Conservation (phyloP, 2,329 filamentous ascomycete species). For the Pyricularia pennisetigena region DNA sequence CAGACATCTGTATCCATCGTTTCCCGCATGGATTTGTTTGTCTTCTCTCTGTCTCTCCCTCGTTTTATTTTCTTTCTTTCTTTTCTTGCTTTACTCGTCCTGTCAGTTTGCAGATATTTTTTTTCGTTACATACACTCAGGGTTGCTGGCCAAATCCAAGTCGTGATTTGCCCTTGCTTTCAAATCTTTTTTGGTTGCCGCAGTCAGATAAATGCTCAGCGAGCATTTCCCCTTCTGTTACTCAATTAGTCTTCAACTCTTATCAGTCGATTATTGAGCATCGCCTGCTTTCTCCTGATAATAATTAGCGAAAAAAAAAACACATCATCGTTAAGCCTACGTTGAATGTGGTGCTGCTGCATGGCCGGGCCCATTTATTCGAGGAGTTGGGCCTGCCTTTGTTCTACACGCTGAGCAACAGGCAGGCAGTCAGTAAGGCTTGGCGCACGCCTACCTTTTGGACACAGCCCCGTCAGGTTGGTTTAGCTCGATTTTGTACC, state of each 20-base stretch:
- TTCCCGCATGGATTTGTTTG: neutral
- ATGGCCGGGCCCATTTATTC: neutral
- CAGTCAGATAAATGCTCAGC: neutral
- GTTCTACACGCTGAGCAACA: neutral
- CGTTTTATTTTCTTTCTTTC: neutral
- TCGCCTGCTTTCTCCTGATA: neutral
- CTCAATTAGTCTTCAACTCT: neutral
- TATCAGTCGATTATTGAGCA: neutral
- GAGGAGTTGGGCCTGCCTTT: neutral
- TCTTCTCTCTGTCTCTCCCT: neutral
- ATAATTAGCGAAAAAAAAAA: neutral
- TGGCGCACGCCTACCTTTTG: neutral
- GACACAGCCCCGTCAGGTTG: neutral
- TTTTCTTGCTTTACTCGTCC: neutral
- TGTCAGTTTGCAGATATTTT: neutral
- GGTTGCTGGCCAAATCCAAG: neutral
- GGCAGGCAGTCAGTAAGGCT: neutral
- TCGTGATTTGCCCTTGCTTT: neutral
- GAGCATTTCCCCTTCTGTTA: neutral
- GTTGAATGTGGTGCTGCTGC: neutral
- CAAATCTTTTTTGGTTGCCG: neutral
- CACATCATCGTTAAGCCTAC: neutral
- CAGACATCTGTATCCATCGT: neutral
- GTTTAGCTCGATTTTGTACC: neutral
- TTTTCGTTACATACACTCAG: neutral